Evolutionary conservation across 108 stramenopile genomes (phyloP).

Genomic region (Nitzschia inconspicua): DNA sequence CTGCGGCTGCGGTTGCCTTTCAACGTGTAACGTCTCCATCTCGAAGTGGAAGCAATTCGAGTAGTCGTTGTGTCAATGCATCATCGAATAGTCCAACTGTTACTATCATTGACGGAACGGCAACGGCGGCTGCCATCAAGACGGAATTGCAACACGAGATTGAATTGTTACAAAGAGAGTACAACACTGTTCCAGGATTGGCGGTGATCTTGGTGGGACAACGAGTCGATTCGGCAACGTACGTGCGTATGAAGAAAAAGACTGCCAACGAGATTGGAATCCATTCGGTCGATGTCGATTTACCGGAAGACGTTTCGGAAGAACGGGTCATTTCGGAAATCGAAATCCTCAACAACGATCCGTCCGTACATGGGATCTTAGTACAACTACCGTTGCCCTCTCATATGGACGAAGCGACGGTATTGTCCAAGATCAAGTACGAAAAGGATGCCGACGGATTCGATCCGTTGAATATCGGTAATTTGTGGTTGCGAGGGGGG

Average conservation of each 20-base stretch:
- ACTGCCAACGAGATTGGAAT: slow-evolving; percentile 85
- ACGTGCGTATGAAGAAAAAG: slow-evolving; percentile 95
- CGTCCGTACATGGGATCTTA: slow-evolving; percentile 89
- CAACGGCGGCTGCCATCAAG: slow-evolving; percentile 69
- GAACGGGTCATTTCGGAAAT: slow-evolving; percentile 63
- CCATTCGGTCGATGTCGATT: slow-evolving; percentile 63
- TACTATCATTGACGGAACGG: slow-evolving; percentile 83
- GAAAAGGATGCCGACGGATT: slow-evolving; percentile 96
- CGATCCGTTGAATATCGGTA: slow-evolving; percentile 80
- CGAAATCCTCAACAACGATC: slow-evolving; percentile 67
- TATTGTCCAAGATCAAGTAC: slow-evolving; percentile 58
- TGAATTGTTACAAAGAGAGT: slow-evolving; percentile 13
- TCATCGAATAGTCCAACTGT: too few relatives aligned
- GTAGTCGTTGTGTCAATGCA: too few relatives aligned
- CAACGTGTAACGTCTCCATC: too few relatives aligned
- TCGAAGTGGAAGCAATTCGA: too few relatives aligned
- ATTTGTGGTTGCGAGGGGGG: slow-evolving; percentile 42
- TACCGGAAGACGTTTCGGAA: slow-evolving; percentile 72
- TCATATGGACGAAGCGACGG: slow-evolving; percentile 76
- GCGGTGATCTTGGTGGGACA: slow-evolving; percentile 89
- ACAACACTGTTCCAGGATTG: slow-evolving; percentile 57
- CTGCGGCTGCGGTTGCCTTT: too few relatives aligned
- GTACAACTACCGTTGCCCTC: slow-evolving; percentile 92
- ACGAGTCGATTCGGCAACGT: slow-evolving; percentile 87
- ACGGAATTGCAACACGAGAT: slow-evolving; percentile 59